Base-by-base conservation (phyloP, 1,284 basidiomycete species). In the Anthracocystis setariae region DNA sequence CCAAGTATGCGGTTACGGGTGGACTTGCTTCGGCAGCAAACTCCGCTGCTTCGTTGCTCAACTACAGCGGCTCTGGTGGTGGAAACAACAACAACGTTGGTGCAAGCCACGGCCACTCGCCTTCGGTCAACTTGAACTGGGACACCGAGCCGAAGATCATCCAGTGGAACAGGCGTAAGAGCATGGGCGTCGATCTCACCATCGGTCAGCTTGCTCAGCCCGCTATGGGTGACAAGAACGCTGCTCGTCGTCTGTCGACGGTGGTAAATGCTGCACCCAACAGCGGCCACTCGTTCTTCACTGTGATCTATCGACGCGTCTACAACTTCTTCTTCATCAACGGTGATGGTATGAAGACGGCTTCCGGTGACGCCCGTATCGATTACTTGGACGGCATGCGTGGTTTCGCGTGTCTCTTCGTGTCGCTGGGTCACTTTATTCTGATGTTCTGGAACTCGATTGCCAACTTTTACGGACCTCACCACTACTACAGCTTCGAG, bases 381-480 rank as follows among this genome's bases (percentile, higher is more conserved):
- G 77, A 79, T 40, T 77, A 77, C 49, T 52, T 77, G 20, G 77
- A 77, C 55, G 75, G 77, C 42, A 62, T 77, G 48, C 62, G 75
- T 50, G 77, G 77, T 12, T 77, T 79, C 39, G 77, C 77, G 21
- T 77, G 75, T 51, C 62, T 77, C 33, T 55, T 75, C 39, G 76
- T 79, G 5, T 77, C 77, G 40, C 59, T 77, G 29, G 70, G 69
- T 29, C 77, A 79, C 48, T 79, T 75, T 33, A 69, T 76, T 27
- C 48, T 77, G 27, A 77, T 78, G 62, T 78, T 73, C 66, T 77
- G 69, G 62, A 71, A 76, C 58, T 48, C 60, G 21, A 59, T 71
- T 23, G 62, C 75, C 35, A 67, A 69, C 45, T 55, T 53, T 18
- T 49, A 55, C 43, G 58, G 51, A 23, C 60, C 64, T 9, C 56